Evolutionary conservation across 345 rosid species (phyloP).

Genomic region (Murraya paniculata): DNA sequence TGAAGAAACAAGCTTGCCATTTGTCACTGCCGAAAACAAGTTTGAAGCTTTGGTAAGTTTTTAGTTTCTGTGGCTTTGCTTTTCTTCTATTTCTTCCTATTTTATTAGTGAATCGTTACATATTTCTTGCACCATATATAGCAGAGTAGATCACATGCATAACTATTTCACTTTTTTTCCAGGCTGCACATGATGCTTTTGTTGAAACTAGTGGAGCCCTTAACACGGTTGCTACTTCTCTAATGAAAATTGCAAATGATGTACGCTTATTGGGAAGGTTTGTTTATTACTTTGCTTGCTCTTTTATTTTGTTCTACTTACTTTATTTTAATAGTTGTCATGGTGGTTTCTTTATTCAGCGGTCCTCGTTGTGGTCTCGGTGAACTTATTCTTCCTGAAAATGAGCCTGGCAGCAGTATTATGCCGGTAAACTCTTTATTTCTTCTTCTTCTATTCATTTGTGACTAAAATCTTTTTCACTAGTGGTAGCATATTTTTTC

Average conservation of each 20-base stretch:
- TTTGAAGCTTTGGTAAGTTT: constrained; percentile 92
- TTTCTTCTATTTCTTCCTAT: neutral
- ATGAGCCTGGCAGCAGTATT: constrained; percentile 99
- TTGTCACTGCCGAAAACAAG: constrained; percentile 94
- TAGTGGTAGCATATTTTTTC: constrained; percentile 1
- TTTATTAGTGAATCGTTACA: neutral
- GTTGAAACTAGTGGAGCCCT: constrained; percentile 95
- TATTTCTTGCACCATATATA: neutral
- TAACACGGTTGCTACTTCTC: constrained; percentile 72
- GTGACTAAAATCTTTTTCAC: neutral
- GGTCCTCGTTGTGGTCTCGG: constrained; percentile 99
- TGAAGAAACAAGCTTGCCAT: constrained; percentile 83
- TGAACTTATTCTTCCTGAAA: constrained; percentile 97
- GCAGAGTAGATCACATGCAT: constrained; percentile 14
- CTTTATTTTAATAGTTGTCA: constrained; percentile 19
- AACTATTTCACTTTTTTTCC: constrained; percentile 26
- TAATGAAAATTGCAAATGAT: constrained; percentile 96
- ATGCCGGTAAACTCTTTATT: constrained; percentile 70
- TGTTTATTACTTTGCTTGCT: constrained; percentile 3
- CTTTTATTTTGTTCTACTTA: neutral
- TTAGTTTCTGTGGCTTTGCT: constrained; percentile 7
- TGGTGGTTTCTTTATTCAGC: constrained; percentile 41
- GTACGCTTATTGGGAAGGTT: constrained; percentile 87
- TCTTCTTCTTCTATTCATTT: neutral
- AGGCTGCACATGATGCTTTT: constrained; percentile 99